Evolutionary conservation across 1,139 yeast species (phyloP), one percentile per base, ranked within the genome.

Genomic region (Magnusiomyces suaveolens): DNA sequence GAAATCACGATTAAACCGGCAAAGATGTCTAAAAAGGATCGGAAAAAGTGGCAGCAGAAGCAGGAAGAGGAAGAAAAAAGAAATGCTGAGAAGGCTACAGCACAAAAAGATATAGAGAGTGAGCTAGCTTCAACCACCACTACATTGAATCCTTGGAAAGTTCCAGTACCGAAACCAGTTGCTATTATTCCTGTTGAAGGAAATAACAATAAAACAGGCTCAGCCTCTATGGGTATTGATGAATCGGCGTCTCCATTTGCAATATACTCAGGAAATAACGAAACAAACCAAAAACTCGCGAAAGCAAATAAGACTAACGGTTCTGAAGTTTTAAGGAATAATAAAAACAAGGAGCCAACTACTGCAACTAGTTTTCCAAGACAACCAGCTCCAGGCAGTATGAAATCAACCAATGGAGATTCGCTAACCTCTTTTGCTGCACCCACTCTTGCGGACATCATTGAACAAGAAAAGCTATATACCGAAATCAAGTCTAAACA

Each of bases 21-120:
- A 2, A 66, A 66, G 59, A 61, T 78, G 8, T 78, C 83, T 1
- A 83, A 80, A 60, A 78, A 77, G 61, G 82, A 79, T 62, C 65
- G 83, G 32, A 77, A 76, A 63, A 73, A 70, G 56, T 58, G 66
- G 57, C 66, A 65, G 53, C 61, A 67, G 44, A 4, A 46, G 20
- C 49, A 41, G 33, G n/a, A 6, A 10, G 47, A 49, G 23, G 46
- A 49, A 25, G 41, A 41, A 43, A 21, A 29, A 26, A n/a, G 38
- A 29, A 24, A 23, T 3, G 18, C 46, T 12, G n/a, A 49, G 23
- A 32, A 41, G 25, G 21, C 18, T 39, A 14, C n/a, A 4, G 24
- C n/a, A 8, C 14, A n/a, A 32, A 21, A 25, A 2, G 39, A 38
- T 8, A 25, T 48, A n/a, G n/a, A n/a, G n/a, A n/a, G n/a, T n/a